Evolutionary conservation across 1,284 basidiomycete genomes (phyloP).

Genomic region (Mycena citricolor): DNA sequence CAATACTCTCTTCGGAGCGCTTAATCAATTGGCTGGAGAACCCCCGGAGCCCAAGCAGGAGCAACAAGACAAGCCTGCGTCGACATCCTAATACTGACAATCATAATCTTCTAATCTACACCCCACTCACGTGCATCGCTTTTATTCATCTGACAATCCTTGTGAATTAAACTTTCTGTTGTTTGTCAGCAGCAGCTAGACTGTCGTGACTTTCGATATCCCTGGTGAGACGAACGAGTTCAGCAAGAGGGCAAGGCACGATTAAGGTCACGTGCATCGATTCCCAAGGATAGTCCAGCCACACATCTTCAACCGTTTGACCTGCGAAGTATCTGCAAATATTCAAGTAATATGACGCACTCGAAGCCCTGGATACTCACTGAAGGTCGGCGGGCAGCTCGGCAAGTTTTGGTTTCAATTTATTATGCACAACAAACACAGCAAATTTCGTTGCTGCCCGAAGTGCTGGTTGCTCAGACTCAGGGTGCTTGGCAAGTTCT

Average conservation of each 20-base stretch:
- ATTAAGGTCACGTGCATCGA: conserved; percentile 49
- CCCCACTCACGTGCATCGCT: neutral
- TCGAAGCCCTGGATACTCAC: conserved; percentile 52
- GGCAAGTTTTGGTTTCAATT: conserved; percentile 82
- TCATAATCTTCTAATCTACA: conserved; percentile 6
- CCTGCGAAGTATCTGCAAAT: conserved; percentile 65
- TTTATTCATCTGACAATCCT: neutral
- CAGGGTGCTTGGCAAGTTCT: conserved; percentile 64
- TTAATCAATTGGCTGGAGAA: conserved; percentile 37
- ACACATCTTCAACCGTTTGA: conserved; percentile 63
- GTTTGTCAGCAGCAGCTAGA: conserved; percentile 43
- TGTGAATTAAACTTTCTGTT: neutral
- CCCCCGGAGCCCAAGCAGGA: conserved; percentile 1
- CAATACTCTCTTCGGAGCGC: conserved; percentile 45
- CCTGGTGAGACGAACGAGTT: conserved; percentile 35
- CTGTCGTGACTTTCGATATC: conserved; percentile 79
- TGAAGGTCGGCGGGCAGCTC: conserved; percentile 63
- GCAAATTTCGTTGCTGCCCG: conserved; percentile 74
- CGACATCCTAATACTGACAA: too few relatives aligned
- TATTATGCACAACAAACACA: conserved; percentile 95
- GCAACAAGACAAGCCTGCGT: too few relatives aligned
- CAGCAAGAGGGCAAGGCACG: too few relatives aligned
- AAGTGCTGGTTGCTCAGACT: conserved; percentile 68
- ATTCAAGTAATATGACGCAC: conserved; percentile 23
- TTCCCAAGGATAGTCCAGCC: conserved; percentile 87